Evolutionary conservation across 225 moss, liverwort and hornwort genomes (phyloP), one percentile per base, ranked within the genome.

Genomic region (Straminergon stramineum): DNA sequence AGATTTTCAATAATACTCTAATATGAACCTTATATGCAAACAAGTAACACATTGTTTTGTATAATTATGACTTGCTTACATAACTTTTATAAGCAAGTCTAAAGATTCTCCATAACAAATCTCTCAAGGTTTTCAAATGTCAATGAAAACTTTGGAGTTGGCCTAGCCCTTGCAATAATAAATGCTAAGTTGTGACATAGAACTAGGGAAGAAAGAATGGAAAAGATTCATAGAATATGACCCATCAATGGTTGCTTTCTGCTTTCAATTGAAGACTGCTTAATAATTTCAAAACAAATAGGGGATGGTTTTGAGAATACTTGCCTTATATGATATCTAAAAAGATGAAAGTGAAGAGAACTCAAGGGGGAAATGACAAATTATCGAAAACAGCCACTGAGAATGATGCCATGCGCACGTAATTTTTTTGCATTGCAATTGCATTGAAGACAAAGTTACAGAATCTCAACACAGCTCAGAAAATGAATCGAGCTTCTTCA

Each of bases 321-420:
- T 31, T 65, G 3, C 64, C 32, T 32, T 32, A 30, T 63, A 2
- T 8, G 64, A 15, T 64, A 30, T 6, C 15, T 7, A 19, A 57
- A 20, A 6, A 57, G 57, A 57, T 55, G 18, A 56, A 56, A 57
- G n/a, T n/a, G n/a, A n/a, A n/a, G n/a, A n/a, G n/a, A n/a, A n/a
- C n/a, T n/a, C 21, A 20, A 57, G 57, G 57, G 17, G 21, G 21
- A 57, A 57, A 21, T 57, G 57, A 20, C 11, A 68, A 68, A 68
- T 6, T 68, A 20, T 68, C 6, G 15, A 37, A 69, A n/a, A n/a
- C 13, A 69, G 13, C n/a, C n/a, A n/a, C 3, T n/a, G 13, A 23
- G 7, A 23, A n/a, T n/a, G n/a, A n/a, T 23, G 70, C 7, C 0
- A 9, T 9, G 5, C 2, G 1, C n/a, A 22, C 10, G 16, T 65